Conservation (phyloP, 257 asterid genomes). For the Ajuga chamaepitys region DNA sequence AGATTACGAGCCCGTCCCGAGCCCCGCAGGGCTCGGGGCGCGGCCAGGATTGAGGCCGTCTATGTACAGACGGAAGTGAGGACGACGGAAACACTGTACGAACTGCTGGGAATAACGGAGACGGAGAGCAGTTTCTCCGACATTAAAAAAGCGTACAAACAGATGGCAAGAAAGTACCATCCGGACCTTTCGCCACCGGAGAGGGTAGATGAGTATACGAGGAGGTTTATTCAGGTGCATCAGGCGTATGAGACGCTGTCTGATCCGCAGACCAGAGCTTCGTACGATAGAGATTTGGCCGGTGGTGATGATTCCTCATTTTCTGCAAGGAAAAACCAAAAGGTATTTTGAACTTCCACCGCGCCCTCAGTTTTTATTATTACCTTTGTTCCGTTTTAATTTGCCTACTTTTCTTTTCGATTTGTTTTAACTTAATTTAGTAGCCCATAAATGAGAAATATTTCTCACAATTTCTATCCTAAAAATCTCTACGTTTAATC, state of each 20-base stretch:
- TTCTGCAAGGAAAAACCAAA: conserved; percentile 6
- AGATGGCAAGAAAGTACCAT: conserved; percentile 54
- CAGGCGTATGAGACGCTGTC: conserved; percentile 68
- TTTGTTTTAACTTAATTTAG: no score
- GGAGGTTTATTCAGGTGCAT: conserved; percentile 40
- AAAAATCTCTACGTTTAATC: no score
- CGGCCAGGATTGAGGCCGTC: conserved; percentile 13
- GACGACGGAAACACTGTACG: conserved; percentile 36
- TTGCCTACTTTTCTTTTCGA: no score
- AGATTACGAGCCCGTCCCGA: neutral
- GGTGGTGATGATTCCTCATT: conserved; percentile 7
- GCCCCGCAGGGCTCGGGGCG: neutral
- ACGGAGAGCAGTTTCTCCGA: conserved; percentile 28
- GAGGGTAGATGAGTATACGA: conserved; percentile 39
- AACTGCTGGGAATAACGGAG: conserved; percentile 48
- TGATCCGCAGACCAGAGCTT: conserved; percentile 35
- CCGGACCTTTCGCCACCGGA: conserved; percentile 69
- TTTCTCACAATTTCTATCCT: no score
- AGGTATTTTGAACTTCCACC: no score
- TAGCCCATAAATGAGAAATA: no score
- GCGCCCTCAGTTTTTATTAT: no score
- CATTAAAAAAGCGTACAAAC: conserved; percentile 50
- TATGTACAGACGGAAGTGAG: conserved; percentile 16
- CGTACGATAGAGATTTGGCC: conserved; percentile 45
- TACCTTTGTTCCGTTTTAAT: no score